Conservation (phyloP, 176 grass and related monocot genomes). For the Raddia guianensis region DNA sequence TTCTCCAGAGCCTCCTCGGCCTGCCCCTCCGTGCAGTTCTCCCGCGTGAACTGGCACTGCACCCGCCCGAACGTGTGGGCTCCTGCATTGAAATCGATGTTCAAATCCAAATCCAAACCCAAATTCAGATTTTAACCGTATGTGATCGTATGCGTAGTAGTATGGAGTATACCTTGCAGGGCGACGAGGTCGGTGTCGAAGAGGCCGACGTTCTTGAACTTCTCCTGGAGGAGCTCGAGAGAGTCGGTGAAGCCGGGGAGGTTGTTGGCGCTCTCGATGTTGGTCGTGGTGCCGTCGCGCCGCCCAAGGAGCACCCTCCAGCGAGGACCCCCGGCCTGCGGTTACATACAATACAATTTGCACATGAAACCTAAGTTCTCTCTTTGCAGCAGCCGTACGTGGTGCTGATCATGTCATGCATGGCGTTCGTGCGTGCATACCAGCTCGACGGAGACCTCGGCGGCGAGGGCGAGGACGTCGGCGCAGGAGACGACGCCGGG, state of each 20-base stretch:
- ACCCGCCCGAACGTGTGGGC: conserved; percentile 63
- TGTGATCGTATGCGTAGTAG: too few relatives aligned
- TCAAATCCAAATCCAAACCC: too few relatives aligned
- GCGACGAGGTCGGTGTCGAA: conserved; percentile 51
- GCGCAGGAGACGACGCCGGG: conserved; percentile 86
- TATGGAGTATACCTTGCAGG: conserved; percentile 40
- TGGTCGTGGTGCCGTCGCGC: conserved; percentile 48
- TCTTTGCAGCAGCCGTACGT: too few relatives aligned
- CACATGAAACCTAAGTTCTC: too few relatives aligned
- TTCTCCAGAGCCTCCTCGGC: conserved; percentile 18
- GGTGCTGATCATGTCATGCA: too few relatives aligned
- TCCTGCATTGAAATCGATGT: conserved; percentile 20
- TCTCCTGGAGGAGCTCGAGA: conserved; percentile 24
- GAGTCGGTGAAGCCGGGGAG: conserved; percentile 46
- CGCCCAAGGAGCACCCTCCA: conserved; percentile 54
- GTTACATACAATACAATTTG: neutral
- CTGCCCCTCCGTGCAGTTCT: conserved; percentile 39
- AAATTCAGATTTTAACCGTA: too few relatives aligned
- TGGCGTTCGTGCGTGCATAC: neutral
- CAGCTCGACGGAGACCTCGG: conserved; percentile 21
- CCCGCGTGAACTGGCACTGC: conserved; percentile 27
- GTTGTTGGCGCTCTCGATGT: conserved; percentile 30
- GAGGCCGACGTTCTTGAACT: conserved; percentile 50
- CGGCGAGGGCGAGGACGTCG: conserved; percentile 82
- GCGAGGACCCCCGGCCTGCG: conserved; percentile 39